Evolutionary conservation across 495 filamentous ascomycete genomes (phyloP).

Genomic region (Xylaria telfairii): DNA sequence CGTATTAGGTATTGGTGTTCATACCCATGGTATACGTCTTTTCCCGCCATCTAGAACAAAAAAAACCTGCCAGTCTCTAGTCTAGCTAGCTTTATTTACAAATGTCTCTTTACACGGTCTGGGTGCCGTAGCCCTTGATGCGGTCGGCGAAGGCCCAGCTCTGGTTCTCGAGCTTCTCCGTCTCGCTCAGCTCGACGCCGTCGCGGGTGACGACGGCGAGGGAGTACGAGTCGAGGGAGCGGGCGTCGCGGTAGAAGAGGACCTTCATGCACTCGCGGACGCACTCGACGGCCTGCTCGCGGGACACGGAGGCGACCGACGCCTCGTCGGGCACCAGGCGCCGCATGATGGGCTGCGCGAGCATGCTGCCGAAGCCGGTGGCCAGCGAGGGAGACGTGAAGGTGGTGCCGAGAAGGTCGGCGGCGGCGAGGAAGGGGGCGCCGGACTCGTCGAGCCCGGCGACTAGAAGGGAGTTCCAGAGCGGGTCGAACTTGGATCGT

Average conservation of each 20-base stretch:
- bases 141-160: slow-evolving; percentile 97
- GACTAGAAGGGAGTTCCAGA: slow-evolving; percentile 95
- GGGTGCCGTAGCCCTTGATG: slow-evolving; percentile 66
- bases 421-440: slow-evolving; percentile 86
- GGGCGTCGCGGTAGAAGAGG: slow-evolving; percentile 94
- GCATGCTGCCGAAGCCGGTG: slow-evolving; percentile 90
- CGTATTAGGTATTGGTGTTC: neutral
- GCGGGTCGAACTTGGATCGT: slow-evolving; percentile 91
- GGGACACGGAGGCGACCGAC: slow-evolving; percentile 68
- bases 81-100: no score
- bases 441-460: slow-evolving; percentile 80
- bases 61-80: no score
- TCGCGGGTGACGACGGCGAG: slow-evolving; percentile 88
- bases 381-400: slow-evolving; percentile 86
- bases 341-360: slow-evolving; percentile 90
- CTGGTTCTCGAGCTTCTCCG: slow-evolving; percentile 75
- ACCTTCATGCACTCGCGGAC: slow-evolving; percentile 97
- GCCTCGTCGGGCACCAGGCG: slow-evolving; percentile 80
- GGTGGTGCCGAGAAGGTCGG: slow-evolving; percentile 91
- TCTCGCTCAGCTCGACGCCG: slow-evolving; percentile 80
- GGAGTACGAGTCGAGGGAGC: slow-evolving; percentile 88
- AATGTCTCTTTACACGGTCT: slow-evolving; percentile 59
- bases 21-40: neutral
- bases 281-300: slow-evolving; percentile 78
- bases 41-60: neutral